Conservation (phyloP, 345 rosid genomes). For the thale cress (Arabidopsis thaliana) region DNA sequence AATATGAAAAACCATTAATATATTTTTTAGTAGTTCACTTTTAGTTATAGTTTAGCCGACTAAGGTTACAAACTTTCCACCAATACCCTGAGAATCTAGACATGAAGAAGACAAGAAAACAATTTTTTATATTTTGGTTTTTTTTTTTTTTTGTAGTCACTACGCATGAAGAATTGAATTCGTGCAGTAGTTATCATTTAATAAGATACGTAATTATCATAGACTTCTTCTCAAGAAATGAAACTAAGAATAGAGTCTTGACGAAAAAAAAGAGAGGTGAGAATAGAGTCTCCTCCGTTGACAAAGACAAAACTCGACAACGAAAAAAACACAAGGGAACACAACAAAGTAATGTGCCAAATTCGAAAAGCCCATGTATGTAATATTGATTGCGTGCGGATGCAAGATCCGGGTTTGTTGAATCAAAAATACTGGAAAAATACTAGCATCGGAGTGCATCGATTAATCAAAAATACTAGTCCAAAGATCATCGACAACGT, state of each 20-base stretch:
- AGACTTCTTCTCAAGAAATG: not conserved
- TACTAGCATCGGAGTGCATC: too few relatives aligned
- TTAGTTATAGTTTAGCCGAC: slow-evolving; percentile 27
- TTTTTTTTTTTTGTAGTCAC: not conserved
- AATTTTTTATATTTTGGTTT: not conserved
- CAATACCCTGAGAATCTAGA: slow-evolving; percentile 35
- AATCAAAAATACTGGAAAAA: too few relatives aligned
- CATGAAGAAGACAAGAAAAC: slow-evolving; percentile 36
- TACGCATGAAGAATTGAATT: not conserved
- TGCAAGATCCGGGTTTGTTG: not conserved
- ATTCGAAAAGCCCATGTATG: not conserved
- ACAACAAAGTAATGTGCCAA: slow-evolving; percentile 15
- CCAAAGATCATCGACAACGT: not conserved
- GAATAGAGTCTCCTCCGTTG: not conserved
- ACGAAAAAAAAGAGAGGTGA: too few relatives aligned
- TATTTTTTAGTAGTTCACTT: not conserved
- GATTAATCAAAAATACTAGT: not conserved
- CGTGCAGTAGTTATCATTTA: not conserved
- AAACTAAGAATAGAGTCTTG: not conserved
- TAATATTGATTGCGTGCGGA: not conserved
- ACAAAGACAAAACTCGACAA: not conserved
- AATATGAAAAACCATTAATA: too few relatives aligned
- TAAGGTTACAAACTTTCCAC: slow-evolving; percentile 36
- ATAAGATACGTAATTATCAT: not conserved
- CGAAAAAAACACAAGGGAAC: not conserved